Evolutionary conservation across 2,329 filamentous ascomycete genomes (phyloP).

Genomic region (Alternaria ventricosa): DNA sequence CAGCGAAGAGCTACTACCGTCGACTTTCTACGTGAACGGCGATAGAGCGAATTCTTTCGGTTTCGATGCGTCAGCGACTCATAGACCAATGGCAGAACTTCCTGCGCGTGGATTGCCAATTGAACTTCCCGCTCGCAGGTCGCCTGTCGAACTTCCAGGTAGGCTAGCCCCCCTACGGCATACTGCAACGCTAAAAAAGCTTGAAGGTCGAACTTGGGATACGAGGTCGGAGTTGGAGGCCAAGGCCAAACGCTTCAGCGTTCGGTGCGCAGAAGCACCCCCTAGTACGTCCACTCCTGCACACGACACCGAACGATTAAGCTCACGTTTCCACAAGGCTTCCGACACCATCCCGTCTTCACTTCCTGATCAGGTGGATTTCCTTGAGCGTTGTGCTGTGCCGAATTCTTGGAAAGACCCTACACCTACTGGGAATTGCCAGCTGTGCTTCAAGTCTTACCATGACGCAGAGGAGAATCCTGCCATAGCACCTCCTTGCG

Average conservation of each 20-base stretch:
- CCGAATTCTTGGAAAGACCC: not conserved
- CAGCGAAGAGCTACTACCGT: not conserved
- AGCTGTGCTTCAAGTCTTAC: conserved; percentile 2
- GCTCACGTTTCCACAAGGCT: conserved; percentile 13
- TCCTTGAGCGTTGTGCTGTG: conserved; percentile 2
- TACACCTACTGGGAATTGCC: conserved; percentile 3
- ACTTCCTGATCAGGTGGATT: conserved; percentile 2
- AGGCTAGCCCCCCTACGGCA: not conserved
- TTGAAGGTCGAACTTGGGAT: conserved; percentile 5
- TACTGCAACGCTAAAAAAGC: not conserved
- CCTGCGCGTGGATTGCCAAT: not conserved
- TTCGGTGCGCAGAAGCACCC: not conserved
- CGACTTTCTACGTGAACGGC: not conserved
- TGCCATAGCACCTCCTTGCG: not conserved
- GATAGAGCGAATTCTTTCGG: not conserved
- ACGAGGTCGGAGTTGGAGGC: not conserved
- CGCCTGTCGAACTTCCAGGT: not conserved
- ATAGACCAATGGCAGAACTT: not conserved
- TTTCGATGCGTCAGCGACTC: not conserved
- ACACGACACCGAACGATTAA: not conserved
- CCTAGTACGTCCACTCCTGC: not conserved
- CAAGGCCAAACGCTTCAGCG: not conserved
- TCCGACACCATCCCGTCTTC: not conserved
- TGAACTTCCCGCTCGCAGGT: not conserved
- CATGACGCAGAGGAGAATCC: not conserved